These are phyloP conservation scores for Umbelopsis sp. DNA, from an alignment of 371 early-diverging fungal species.

Conservation along the genomic window DNA sequence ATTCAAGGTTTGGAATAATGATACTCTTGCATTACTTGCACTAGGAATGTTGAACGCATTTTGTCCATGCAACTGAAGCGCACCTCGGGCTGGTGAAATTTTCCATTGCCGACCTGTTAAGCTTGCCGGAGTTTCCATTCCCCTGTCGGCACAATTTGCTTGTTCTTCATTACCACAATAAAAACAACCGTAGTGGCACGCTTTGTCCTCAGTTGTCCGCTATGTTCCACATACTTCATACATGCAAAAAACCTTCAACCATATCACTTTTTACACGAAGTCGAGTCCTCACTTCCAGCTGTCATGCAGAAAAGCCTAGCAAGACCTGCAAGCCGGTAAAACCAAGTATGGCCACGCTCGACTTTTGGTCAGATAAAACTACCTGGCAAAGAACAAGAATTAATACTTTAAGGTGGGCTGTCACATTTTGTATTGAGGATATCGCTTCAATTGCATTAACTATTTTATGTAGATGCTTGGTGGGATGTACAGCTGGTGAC, in stretches of 20 bases:
- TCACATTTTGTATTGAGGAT: no score
- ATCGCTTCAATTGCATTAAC: background rate
- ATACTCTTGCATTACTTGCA: no score
- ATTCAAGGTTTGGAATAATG: no score
- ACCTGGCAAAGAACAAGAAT: conserved; percentile 52
- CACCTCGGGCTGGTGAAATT: background rate
- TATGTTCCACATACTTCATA: background rate
- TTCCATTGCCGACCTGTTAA: background rate
- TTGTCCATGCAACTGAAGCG: background rate
- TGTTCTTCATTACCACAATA: background rate
- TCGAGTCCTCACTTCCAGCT: background rate
- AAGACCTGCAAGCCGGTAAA: background rate
- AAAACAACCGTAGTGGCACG: background rate
- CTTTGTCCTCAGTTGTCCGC: background rate
- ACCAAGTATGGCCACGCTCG: conserved; percentile 20
- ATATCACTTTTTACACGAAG: background rate
- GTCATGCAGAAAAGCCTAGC: background rate
- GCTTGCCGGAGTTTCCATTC: background rate
- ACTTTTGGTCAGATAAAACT: conserved; percentile 51
- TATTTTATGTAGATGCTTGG: conserved; percentile 38
- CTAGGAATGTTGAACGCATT: no score
- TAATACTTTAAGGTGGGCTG: conserved; percentile 46
- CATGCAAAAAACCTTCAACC: background rate
- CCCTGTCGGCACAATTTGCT: background rate
- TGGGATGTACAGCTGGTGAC: conserved; percentile 59